phyloP scores from a whole-genome alignment of 179 eudicot species.

The Beta macrorhiza region DNA sequence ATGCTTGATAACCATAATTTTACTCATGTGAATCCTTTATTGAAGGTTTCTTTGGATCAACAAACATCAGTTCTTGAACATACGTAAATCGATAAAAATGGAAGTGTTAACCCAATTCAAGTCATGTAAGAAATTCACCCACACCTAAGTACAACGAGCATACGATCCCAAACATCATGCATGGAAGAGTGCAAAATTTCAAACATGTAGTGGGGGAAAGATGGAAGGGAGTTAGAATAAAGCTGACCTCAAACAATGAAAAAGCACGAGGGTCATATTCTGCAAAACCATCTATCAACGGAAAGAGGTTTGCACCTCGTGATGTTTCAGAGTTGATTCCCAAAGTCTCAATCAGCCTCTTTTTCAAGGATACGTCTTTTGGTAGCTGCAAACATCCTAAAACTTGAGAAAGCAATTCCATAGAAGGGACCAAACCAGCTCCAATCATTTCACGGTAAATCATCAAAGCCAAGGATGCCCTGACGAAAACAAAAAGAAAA shows the following conservation, averaged over 20 bases:
- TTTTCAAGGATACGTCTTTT: slow-evolving; percentile 51
- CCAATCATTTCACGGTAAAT: slow-evolving; percentile 76
- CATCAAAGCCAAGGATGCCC: slow-evolving; percentile 77
- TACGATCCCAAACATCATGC: neutral
- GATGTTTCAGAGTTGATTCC: slow-evolving; percentile 49
- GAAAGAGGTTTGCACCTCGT: slow-evolving; percentile 52
- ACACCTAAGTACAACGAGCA: neutral
- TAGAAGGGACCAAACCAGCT: slow-evolving; percentile 65
- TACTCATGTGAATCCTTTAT: neutral
- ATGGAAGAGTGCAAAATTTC: neutral
- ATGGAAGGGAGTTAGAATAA: neutral
- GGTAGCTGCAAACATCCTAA: slow-evolving; percentile 88
- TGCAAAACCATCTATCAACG: slow-evolving; percentile 89
- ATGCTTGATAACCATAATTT: neutral
- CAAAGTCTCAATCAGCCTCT: slow-evolving; percentile 68
- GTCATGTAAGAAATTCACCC: neutral
- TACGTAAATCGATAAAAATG: neutral
- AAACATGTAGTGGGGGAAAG: neutral
- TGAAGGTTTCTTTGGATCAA: neutral
- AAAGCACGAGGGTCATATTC: slow-evolving; percentile 96
- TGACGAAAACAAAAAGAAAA: slow-evolving; percentile 32
- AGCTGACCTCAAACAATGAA: slow-evolving; percentile 82
- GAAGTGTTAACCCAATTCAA: neutral
- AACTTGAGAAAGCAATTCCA: slow-evolving; percentile 70
- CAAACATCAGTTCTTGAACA: neutral